Base-by-base conservation (phyloP, 257 asterid species). In the Solanum pinnatisectum region DNA sequence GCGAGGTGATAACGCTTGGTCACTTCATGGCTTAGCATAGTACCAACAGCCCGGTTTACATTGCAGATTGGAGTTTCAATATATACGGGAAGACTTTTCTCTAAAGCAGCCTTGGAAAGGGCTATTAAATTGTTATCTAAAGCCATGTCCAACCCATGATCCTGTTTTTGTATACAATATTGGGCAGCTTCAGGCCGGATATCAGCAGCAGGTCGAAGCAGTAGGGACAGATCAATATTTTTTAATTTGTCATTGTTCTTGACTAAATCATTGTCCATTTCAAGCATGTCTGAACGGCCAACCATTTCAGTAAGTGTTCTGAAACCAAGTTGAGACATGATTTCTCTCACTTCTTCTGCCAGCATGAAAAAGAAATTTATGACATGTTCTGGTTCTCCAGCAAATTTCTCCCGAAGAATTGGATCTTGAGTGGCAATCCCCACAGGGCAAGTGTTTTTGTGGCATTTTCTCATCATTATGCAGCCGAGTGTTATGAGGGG, bases 351-450 rank as follows among this genome's bases (percentile, higher is more conserved):
- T 92, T 97, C 99, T 91, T 96, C 99, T 0, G 99, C 99, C 89
- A 97, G 92, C 99, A 97, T 95, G 94, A 97, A 97, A 91, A 97
- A 96, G 91, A 97, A 97, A 90, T 96, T 97, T 87, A 97, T 97
- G 67, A 97, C 99, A 84, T 97, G 99, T 88, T 96, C 99, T 16
- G 99, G 99, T 87, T 97, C 97, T 42, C 99, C 99, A 72, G 99
- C 98, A 87, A 97, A 97, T 88, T 96, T 97, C 88, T 94, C 98
- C 86, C 99, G 88, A 40, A 97, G 95, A 90, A 97, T 95, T 25
- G 99, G 99, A 91, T 97, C 99, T 91, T 97, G 99, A 81, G 99
- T 97, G 83, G 99, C 99, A 85, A 97, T 96, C 78, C 99, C 99
- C 65, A 97, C 99, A 23, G 99, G 99, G 89, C 99, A 97, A 56